Evolutionary conservation across 768 basidiomycete genomes (phyloP).

Genomic region (Leucogyrophana mollusca): DNA sequence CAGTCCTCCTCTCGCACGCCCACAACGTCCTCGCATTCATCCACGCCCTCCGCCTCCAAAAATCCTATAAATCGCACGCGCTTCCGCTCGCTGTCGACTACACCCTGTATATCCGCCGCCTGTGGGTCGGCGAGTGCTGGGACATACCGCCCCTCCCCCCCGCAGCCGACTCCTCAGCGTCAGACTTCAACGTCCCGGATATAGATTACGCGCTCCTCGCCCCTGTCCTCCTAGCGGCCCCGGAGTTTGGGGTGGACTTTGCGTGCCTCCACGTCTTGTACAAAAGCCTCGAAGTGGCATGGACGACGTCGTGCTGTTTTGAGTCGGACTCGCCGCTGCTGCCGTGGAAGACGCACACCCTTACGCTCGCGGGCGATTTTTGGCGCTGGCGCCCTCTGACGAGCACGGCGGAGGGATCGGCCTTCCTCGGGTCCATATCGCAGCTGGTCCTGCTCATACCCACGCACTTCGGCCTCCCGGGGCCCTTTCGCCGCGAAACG

Average conservation of each 20-base stretch:
- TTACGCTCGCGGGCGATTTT: slow-evolving; percentile 30
- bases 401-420: slow-evolving; percentile 26
- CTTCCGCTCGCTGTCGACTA: slow-evolving; percentile 33
- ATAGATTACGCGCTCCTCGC: slow-evolving; percentile 20
- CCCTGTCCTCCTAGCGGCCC: slow-evolving; percentile 5
- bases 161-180: slow-evolving; percentile 4
- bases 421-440: slow-evolving; percentile 36
- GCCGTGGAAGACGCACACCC: slow-evolving; percentile 11
- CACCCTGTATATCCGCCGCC: slow-evolving; percentile 25
- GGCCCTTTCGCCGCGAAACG: too few relatives aligned
- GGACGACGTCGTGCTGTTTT: slow-evolving; percentile 7
- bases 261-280: slow-evolving; percentile 34
- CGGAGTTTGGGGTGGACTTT: slow-evolving; percentile 30
- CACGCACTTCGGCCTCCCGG: too few relatives aligned
- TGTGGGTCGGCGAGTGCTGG: slow-evolving; percentile 34
- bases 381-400: slow-evolving; percentile 34
- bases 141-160: slow-evolving; percentile 18
- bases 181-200: slow-evolving; percentile 17
- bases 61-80: slow-evolving; percentile 1
- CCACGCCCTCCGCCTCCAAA: slow-evolving; percentile 28
- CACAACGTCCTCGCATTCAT: slow-evolving; percentile 32
- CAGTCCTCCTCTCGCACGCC: slow-evolving; percentile 31
- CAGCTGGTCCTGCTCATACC: slow-evolving; percentile 29
- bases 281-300: slow-evolving; percentile 22
- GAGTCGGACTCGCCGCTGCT: slow-evolving; percentile 24